Evolutionary conservation across 2,329 filamentous ascomycete genomes (phyloP).

Genomic region (Fusarium cyanostomum): DNA sequence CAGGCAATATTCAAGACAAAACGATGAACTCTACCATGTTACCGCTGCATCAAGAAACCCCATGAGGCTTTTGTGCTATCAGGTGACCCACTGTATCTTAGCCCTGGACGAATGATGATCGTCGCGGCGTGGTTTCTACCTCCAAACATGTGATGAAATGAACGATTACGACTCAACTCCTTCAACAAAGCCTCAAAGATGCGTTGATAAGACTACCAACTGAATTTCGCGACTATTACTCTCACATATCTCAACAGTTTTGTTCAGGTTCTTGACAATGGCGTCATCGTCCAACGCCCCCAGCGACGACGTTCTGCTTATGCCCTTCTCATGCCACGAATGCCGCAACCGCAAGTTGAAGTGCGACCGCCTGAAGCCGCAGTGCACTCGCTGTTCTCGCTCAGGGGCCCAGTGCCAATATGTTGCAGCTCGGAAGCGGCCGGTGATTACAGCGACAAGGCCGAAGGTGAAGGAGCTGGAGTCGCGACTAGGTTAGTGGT

Average conservation of each 20-base stretch:
- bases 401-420: conserved; percentile 39
- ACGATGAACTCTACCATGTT: too few species aligned
- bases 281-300: conserved; percentile 6
- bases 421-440: conserved; percentile 39
- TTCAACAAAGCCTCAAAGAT: too few species aligned
- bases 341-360: conserved; percentile 44
- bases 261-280: conserved; percentile 10
- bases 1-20: too few species aligned
- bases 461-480: conserved; percentile 44
- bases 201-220: too few species aligned
- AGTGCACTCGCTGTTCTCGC: conserved; percentile 40
- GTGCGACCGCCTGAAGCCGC: conserved; percentile 42
- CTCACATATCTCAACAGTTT: background rate
- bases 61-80: background rate
- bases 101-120: background rate
- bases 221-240: too few species aligned
- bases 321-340: conserved; percentile 41
- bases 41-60: too few species aligned
- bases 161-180: too few species aligned
- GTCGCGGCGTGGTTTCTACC: too few species aligned
- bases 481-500: conserved; percentile 34
- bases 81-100: conserved; percentile 10
- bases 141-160: too few species aligned
- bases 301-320: conserved; percentile 2
- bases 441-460: conserved; percentile 36